Conservation (phyloP, 495 filamentous ascomycete genomes). For the Aspergillus homomorphus region DNA sequence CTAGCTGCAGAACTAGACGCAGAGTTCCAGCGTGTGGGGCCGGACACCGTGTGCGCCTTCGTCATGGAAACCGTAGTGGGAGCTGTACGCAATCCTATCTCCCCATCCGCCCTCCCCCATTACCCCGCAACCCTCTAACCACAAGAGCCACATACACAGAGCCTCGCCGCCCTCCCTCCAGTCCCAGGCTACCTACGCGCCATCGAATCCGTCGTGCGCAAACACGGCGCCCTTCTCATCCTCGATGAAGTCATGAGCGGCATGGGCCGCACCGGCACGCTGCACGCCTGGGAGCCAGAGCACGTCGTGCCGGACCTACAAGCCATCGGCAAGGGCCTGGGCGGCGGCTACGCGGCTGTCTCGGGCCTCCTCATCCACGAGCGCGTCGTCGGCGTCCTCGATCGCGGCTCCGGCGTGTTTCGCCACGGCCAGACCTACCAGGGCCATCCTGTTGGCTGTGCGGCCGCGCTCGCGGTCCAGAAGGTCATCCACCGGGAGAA, state of each 20-base stretch:
- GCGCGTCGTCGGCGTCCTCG: constrained; percentile 51
- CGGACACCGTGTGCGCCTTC: constrained; percentile 72
- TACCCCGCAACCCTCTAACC: background rate
- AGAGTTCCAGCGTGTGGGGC: constrained; percentile 69
- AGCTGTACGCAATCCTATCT: constrained; percentile 36
- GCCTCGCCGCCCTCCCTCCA: constrained; percentile 60
- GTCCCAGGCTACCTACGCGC: constrained; percentile 62
- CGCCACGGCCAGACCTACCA: constrained; percentile 61
- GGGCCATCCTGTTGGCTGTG: constrained; percentile 55
- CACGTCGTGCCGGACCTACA: constrained; percentile 62
- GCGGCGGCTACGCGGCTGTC: constrained; percentile 62
- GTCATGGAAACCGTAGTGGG: constrained; percentile 70
- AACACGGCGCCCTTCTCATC: constrained; percentile 65
- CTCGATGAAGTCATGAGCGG: constrained; percentile 81
- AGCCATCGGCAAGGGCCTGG: constrained; percentile 66
- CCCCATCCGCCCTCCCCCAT: background rate
- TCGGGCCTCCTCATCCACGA: constrained; percentile 56
- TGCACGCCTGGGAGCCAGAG: constrained; percentile 69
- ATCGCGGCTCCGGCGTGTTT: constrained; percentile 53
- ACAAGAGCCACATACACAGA: constrained; percentile 18
- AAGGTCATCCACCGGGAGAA: constrained; percentile 44
- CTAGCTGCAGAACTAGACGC: constrained; percentile 67
- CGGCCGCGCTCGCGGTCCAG: constrained; percentile 55
- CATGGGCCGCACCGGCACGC: constrained; percentile 65
- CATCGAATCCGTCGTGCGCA: constrained; percentile 60